These are phyloP conservation scores for Physaria fendleri DNA, from an alignment of 345 rosid species.

Conservation along the genomic window DNA sequence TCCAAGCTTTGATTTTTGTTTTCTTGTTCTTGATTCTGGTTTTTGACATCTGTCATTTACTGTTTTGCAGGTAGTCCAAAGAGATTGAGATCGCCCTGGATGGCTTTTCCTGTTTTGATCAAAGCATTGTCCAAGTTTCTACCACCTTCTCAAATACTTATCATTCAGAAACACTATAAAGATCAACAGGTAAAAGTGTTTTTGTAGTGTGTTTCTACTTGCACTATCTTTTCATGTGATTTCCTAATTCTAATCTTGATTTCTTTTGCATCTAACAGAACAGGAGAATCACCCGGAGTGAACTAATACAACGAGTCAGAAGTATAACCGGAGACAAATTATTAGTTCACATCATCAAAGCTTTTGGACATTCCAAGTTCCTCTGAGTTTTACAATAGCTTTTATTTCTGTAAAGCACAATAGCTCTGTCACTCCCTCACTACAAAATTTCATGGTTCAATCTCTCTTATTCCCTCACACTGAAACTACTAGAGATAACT, in stretches of 20 bases:
- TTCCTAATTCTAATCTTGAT: background rate
- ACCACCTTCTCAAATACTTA: conserved; percentile 32
- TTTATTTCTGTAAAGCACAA: no score
- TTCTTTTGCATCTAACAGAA: conserved; percentile 37
- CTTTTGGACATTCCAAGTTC: conserved; percentile 34
- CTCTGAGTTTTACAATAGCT: background rate
- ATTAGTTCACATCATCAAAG: conserved; percentile 58
- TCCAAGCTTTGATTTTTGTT: background rate
- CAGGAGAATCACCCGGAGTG: conserved; percentile 56
- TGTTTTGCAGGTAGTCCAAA: conserved; percentile 21
- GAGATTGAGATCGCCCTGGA: conserved; percentile 65
- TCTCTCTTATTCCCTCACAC: conserved; percentile 4
- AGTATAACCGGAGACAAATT: conserved; percentile 61
- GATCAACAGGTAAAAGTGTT: conserved; percentile 45
- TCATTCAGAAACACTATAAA: conserved; percentile 45
- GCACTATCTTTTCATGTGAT: background rate
- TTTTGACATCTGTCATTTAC: background rate
- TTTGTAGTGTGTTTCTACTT: background rate
- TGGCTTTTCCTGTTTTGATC: conserved; percentile 61
- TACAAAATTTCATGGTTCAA: conserved; percentile 4
- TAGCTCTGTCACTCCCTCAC: no score
- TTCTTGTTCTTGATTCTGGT: background rate
- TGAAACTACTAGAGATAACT: conserved; percentile 20
- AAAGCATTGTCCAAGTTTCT: conserved; percentile 51
- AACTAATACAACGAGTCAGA: conserved; percentile 53